phyloP scores from a whole-genome alignment of 805 yeast genomes.

The Metschnikowia peoriensis region DNA sequence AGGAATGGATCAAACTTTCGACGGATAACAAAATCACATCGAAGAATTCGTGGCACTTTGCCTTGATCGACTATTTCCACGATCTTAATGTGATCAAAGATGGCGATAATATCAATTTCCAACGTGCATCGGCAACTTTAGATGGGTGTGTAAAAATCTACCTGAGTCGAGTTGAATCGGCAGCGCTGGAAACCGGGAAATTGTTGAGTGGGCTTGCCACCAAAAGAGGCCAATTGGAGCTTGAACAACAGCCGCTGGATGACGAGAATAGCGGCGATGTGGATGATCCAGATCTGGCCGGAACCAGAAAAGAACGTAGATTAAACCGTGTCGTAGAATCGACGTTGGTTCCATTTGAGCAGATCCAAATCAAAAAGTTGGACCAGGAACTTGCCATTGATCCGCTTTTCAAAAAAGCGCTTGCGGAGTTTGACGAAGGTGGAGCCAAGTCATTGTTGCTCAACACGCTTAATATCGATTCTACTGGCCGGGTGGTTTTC shows the following conservation, averaged over 20 bases:
- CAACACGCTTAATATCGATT: slow-evolving; percentile 58
- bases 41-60: slow-evolving; percentile 86
- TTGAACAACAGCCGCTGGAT: slow-evolving; percentile 24
- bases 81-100: slow-evolving; percentile 74
- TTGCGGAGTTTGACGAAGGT: slow-evolving; percentile 80
- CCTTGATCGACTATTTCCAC: slow-evolving; percentile 86
- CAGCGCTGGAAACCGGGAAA: slow-evolving; percentile 85
- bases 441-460: slow-evolving; percentile 70
- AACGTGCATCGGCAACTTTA: slow-evolving; percentile 83
- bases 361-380: slow-evolving; percentile 50
- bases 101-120: slow-evolving; percentile 78
- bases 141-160: slow-evolving; percentile 96
- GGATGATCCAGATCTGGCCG: slow-evolving; percentile 20
- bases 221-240: slow-evolving; percentile 20
- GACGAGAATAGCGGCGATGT: slow-evolving; percentile 21
- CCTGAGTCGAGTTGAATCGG: slow-evolving; percentile 87
- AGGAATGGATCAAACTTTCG: slow-evolving; percentile 50
- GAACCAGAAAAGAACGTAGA: slow-evolving; percentile 14
- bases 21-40: slow-evolving; percentile 69
- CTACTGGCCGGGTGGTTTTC: slow-evolving; percentile 56
- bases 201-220: slow-evolving; percentile 70
- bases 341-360: slow-evolving; percentile 38
- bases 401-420: slow-evolving; percentile 71
- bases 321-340: slow-evolving; percentile 22
- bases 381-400: slow-evolving; percentile 68